These are phyloP conservation scores for Dendrocalamus latiflorus DNA, from an alignment of 202 grass and related monocot genomes.

Conservation along the genomic window DNA sequence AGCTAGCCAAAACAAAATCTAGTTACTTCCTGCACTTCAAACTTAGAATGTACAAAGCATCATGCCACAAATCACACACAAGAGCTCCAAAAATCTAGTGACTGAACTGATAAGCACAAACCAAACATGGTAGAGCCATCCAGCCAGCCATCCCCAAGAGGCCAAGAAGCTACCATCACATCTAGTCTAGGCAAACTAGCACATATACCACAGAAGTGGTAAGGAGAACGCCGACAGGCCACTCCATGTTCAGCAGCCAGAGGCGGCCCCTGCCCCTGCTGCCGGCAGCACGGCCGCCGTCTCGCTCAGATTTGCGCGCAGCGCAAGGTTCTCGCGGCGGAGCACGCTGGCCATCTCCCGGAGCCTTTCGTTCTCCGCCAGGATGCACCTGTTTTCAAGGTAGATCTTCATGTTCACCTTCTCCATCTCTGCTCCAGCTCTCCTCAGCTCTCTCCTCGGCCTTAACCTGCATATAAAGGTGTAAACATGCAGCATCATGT, in stretches of 20 bases:
- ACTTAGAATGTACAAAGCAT: conserved; percentile 20
- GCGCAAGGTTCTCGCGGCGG: conserved; percentile 48
- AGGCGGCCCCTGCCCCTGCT: neutral
- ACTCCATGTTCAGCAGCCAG: conserved; percentile 3
- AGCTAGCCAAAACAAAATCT: neutral
- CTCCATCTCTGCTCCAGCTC: conserved; percentile 34
- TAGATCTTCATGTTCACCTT: conserved; percentile 73
- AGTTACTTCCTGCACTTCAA: neutral
- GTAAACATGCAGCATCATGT: neutral
- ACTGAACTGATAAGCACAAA: conserved; percentile 5
- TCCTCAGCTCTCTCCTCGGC: conserved; percentile 22
- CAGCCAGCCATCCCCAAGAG: neutral
- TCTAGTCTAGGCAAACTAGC: conserved; percentile 1
- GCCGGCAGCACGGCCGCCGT: neutral
- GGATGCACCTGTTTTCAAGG: conserved; percentile 65
- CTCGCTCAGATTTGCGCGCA: conserved; percentile 35
- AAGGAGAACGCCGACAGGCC: neutral
- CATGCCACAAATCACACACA: conserved; percentile 15
- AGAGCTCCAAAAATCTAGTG: conserved; percentile 2
- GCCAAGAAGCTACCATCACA: neutral
- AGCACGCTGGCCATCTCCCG: conserved; percentile 50
- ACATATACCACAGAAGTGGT: neutral
- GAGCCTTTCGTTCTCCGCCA: conserved; percentile 65
- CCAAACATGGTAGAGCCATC: neutral
- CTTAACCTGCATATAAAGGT: conserved; percentile 16